Evolutionary conservation across 2,329 filamentous ascomycete genomes (phyloP).

Genomic region (Colletotrichum sp.): DNA sequence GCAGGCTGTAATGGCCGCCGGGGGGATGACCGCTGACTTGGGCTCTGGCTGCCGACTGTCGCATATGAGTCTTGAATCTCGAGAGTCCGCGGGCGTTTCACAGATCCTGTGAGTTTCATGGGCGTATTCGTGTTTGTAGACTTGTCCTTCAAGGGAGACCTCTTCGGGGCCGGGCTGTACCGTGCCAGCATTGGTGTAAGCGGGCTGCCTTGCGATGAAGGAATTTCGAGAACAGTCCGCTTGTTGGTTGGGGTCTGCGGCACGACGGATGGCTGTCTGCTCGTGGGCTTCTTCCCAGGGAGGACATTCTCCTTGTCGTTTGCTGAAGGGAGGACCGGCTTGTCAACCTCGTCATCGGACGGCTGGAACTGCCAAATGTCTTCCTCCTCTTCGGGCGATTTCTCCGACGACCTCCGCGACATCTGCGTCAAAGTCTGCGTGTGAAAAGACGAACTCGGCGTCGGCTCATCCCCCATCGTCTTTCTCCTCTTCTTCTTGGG

Average conservation of each 20-base stretch:
- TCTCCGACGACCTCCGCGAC: constrained; percentile 46
- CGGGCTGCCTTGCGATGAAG: constrained; percentile 50
- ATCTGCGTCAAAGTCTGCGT: constrained; percentile 50
- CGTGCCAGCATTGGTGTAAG: constrained; percentile 44
- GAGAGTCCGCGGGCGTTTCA: constrained; percentile 33
- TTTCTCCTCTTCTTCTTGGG: constrained; percentile 24
- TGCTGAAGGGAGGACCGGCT: constrained; percentile 40
- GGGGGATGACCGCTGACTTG: constrained; percentile 10
- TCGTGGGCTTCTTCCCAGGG: constrained; percentile 28
- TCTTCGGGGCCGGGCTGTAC: constrained; percentile 37
- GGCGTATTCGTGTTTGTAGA: constrained; percentile 28
- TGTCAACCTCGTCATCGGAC: constrained; percentile 42
- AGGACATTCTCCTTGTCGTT: constrained; percentile 34
- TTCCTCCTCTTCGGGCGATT: constrained; percentile 24
- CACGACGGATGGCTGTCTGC: constrained; percentile 33
- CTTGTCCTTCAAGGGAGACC: constrained; percentile 44
- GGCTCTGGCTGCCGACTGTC: constrained; percentile 26
- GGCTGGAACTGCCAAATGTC: constrained; percentile 33
- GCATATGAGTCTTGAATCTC: constrained; percentile 53
- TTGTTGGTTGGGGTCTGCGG: constrained; percentile 46
- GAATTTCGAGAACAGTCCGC: constrained; percentile 42
- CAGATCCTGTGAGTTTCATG: not conserved
- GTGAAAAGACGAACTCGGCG: constrained; percentile 36
- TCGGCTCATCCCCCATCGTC: constrained; percentile 33
- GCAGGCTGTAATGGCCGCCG: constrained; percentile 26